phyloP scores from a whole-genome alignment of 78 protist genomes.

The Anaeramoeba ignava region DNA sequence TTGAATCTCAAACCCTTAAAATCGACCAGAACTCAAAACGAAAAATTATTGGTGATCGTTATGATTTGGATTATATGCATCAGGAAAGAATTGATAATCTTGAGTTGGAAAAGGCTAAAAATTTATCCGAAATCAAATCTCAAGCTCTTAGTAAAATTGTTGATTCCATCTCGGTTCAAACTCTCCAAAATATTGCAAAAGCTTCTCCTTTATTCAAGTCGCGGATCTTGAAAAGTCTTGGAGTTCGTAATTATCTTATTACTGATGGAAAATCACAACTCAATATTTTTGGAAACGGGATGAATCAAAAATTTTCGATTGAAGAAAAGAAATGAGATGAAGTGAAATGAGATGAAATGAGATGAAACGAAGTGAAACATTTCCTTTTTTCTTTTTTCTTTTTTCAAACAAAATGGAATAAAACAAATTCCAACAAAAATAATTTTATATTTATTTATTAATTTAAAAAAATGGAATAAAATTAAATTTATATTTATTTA shows the following conservation, averaged over 20 bases:
- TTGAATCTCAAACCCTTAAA: conserved; percentile 28
- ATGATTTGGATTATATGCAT: conserved; percentile 11
- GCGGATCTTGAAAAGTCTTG: conserved; percentile 41
- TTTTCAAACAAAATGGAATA: too few relatives aligned
- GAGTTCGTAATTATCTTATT: conserved; percentile 48
- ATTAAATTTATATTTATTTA: too few relatives aligned
- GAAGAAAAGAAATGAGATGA: too few relatives aligned
- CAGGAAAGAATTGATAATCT: conserved; percentile 21
- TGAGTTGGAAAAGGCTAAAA: conserved; percentile 29
- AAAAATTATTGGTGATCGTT: background rate
- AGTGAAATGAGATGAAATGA: too few relatives aligned
- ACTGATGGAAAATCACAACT: too few relatives aligned
- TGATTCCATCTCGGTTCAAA: conserved; percentile 46
- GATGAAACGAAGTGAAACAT: too few relatives aligned
- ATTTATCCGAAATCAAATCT: conserved; percentile 40
- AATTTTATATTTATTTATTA: too few relatives aligned
- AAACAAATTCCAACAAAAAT: too few relatives aligned
- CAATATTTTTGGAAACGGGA: too few relatives aligned
- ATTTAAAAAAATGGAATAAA: too few relatives aligned
- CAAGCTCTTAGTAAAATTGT: conserved; percentile 28
- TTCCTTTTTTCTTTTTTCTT: too few relatives aligned
- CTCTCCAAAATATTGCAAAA: conserved; percentile 52
- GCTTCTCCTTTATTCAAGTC: conserved; percentile 68
- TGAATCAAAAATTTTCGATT: too few relatives aligned
- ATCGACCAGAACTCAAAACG: conserved; percentile 39